Evolutionary conservation across 352 stramenopile genomes (phyloP), one percentile per base, ranked within the genome.

Genomic region (Phytophthora aleatoria): DNA sequence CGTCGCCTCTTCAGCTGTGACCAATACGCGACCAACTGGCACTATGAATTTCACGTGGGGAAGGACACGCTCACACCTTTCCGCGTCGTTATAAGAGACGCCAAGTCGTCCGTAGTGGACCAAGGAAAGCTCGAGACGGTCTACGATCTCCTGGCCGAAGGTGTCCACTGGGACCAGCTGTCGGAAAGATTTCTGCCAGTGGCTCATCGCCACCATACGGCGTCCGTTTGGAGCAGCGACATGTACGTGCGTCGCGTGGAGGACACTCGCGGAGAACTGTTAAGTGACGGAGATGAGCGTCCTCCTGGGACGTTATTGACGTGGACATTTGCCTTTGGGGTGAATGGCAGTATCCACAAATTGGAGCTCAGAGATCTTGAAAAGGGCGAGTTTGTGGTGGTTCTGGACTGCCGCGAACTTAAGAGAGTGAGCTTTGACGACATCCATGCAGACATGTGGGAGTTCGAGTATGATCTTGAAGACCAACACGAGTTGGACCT

Each of bases 291-390:
- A 28, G 72, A 71, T 38, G 53, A 73, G n/a, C 59, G 71, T 61
- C 74, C 71, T 12, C 55, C 80, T 30, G 73, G 85, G n/a, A 67
- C 57, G 57, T 38, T 88, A 50, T 45, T 83, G 7, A 79, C 79
- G 11, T 95, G 87, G 87, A 89, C 84, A n/a, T 92, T 95, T 63
- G 81, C 85, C 36, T 95, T 94, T 59, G 87, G 87, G 2, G 69
- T 89, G 41, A 76, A 85, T 57, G 85, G 85, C 24, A 86, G 71
- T 30, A 64, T 95, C 58, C 85, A 95, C 69, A 89, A 91, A 53
- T 61, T 95, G 24, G 79, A 94, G 55, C 57, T 95, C 5, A 64
- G 83, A 35, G 85, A 95, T 50, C 54, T 91, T 26, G 77, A 89
- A 48, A 69, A 77, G 51, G 86, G 87, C 27, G 85, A 92, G 67